Evolutionary conservation across 768 basidiomycete genomes (phyloP), one percentile per base, ranked within the genome.

Genomic region (Leccinum rimulosum): DNA sequence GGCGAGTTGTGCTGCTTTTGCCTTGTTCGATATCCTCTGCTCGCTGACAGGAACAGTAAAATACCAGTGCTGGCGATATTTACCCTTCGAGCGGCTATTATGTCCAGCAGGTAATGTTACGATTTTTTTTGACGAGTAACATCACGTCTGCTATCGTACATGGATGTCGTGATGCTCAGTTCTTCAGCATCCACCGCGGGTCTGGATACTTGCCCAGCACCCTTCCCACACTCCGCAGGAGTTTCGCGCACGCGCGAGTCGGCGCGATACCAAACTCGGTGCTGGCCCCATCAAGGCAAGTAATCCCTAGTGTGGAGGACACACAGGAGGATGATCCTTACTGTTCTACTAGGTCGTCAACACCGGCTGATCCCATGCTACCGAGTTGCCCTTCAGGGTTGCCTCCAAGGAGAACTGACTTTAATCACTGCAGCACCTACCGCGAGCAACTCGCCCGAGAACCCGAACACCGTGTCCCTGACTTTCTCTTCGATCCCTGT

Each of bases 181-280:
- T 88, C 25, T 88, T 88, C 75, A 82, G 83, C 50, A 56, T 77
- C 12, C 85, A 87, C 69, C 72, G 79, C 25, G 86, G 86, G 8
- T 81, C 85, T 54, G 78, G 79, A 62, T 86, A 85, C 64, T 67
- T 87, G 1, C 81, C 85, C 2, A 86, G 82, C 64, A 87, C 84
- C 0, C 75, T 85, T 1, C 85, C 85, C 5, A 71, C 59, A 82
- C 83, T 3, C 67, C 84, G 2, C 82, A 82, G 71, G 86, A 85
- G 84, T 62, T 81, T 87, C 59, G 73, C 74, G 3, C 68, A 11
- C 31, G 31, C 31, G 31, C 31, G 31, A 31, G 31, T 31, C 31
- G 31, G 31, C 31, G 61, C 3, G 71, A 66, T 8, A 36, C 33
- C 7, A 54, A 53, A 1, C 47, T 60, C 33, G 67, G 70, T 0